These are phyloP conservation scores for Prototheca stagnorum DNA, from an alignment of 163 green algal genomes.

Conservation along the genomic window DNA sequence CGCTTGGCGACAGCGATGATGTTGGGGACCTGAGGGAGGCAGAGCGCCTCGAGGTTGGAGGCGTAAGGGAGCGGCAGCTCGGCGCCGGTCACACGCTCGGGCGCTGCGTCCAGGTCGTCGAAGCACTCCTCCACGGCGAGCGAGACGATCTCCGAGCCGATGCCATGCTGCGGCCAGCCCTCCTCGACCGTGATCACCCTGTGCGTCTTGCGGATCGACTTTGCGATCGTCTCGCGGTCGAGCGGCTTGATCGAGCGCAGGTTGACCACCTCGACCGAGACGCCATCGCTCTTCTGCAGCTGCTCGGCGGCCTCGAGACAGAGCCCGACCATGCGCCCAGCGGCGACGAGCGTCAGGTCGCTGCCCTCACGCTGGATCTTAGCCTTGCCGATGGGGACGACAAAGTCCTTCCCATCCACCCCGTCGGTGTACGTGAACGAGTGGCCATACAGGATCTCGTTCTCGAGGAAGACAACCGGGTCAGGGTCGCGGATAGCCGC, in stretches of 20 bases:
- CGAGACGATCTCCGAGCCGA: slow-evolving; percentile 63
- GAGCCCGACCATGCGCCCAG: slow-evolving; percentile 89
- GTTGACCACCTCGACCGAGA: slow-evolving; percentile 90
- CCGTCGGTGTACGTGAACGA: slow-evolving; percentile 41
- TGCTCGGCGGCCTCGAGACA: slow-evolving; percentile 78
- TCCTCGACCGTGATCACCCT: slow-evolving; percentile 79
- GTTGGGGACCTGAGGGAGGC: slow-evolving; percentile 60
- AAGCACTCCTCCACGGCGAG: slow-evolving; percentile 81
- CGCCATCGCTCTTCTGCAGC: slow-evolving; percentile 66
- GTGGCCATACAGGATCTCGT: slow-evolving; percentile 93
- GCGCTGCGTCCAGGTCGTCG: slow-evolving; percentile 91
- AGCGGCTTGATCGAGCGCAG: slow-evolving; percentile 81
- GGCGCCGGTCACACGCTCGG: slow-evolving; percentile 75
- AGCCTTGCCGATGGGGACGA: slow-evolving; percentile 88
- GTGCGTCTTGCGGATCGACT: slow-evolving; percentile 73
- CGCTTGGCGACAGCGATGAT: slow-evolving; percentile 43
- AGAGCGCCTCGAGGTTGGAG: slow-evolving; percentile 67
- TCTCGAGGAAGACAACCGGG: slow-evolving; percentile 93
- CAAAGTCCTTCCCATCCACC: slow-evolving; percentile 79
- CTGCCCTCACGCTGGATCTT: slow-evolving; percentile 72
- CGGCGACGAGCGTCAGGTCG: slow-evolving; percentile 82
- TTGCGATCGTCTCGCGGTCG: slow-evolving; percentile 73
- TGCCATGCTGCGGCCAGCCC: slow-evolving; percentile 88
- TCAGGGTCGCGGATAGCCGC: slow-evolving; percentile 90
- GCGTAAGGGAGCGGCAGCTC: slow-evolving; percentile 92